These are phyloP conservation scores for Chamaecyparis obtusa DNA, from an alignment of 75 land plant genomes.

Conservation along the genomic window DNA sequence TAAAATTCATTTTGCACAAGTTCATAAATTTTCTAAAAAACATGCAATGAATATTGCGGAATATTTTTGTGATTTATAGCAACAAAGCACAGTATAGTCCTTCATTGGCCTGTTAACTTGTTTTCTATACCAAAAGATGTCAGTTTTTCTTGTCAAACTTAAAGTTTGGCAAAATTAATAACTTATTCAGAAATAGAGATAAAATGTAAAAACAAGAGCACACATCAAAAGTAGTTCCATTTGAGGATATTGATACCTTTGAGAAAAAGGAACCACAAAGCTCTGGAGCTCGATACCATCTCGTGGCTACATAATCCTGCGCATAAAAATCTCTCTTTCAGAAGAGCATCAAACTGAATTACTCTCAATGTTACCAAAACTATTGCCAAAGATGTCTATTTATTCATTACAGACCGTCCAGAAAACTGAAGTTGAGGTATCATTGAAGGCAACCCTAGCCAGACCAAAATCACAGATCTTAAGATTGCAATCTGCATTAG, in stretches of 20 bases:
- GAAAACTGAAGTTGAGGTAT: constrained; percentile 60
- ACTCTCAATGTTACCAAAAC: background rate
- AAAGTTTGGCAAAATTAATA: background rate
- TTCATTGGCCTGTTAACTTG: background rate
- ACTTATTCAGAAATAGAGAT: background rate
- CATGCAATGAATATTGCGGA: background rate
- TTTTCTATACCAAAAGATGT: background rate
- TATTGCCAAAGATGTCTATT: background rate
- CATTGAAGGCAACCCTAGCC: constrained; percentile 72
- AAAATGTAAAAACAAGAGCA: constrained; percentile 1
- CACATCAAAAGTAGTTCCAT: background rate
- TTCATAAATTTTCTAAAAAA: too few species aligned
- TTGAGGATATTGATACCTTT: constrained; percentile 44
- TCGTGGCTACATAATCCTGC: constrained; percentile 96
- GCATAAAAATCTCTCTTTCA: background rate
- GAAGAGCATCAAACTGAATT: background rate
- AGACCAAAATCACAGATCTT: constrained; percentile 78
- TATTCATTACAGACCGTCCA: constrained; percentile 51
- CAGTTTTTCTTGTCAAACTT: background rate
- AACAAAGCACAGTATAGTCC: background rate
- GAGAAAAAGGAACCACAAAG: constrained; percentile 96
- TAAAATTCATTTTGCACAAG: background rate
- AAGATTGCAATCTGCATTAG: constrained; percentile 79
- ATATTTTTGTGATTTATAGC: background rate
- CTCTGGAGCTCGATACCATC: constrained; percentile 98